phyloP scores from a whole-genome alignment of 345 rosid genomes.

The Raphanus sativus region DNA sequence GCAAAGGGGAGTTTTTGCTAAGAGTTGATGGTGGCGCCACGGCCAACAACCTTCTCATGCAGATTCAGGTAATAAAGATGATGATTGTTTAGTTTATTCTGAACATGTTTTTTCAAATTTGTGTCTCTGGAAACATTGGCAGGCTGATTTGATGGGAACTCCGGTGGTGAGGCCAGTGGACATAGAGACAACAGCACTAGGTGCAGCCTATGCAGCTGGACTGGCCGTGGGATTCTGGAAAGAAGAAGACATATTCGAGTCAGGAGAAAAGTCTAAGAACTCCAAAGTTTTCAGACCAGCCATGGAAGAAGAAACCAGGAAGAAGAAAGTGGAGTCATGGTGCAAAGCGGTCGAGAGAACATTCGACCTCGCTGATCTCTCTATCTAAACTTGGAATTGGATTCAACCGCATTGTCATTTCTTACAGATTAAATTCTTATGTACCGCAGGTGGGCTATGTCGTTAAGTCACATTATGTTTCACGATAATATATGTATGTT shows the following conservation, averaged over 20 bases:
- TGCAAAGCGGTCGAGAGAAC: constrained; percentile 79
- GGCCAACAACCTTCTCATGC: constrained; percentile 89
- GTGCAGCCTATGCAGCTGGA: constrained; percentile 98
- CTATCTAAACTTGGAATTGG: background rate
- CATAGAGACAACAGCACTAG: constrained; percentile 90
- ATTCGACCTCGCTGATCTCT: constrained; percentile 64
- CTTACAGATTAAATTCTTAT: background rate
- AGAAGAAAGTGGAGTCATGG: constrained; percentile 83
- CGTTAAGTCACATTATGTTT: background rate
- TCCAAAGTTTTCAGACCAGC: constrained; percentile 54
- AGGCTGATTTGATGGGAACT: constrained; percentile 93
- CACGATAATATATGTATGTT: background rate
- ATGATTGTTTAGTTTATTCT: background rate
- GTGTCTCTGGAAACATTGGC: background rate
- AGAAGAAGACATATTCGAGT: constrained; percentile 61
- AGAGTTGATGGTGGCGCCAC: constrained; percentile 98
- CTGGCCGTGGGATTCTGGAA: constrained; percentile 86
- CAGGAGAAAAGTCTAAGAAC: constrained; percentile 48
- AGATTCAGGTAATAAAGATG: constrained; percentile 64
- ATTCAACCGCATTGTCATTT: background rate
- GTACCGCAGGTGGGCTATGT: background rate
- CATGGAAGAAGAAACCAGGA: constrained; percentile 53
- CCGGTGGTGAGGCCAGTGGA: constrained; percentile 89
- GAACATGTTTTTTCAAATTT: background rate
- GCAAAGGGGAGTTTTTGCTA: constrained; percentile 66